Evolutionary conservation across 2,329 filamentous ascomycete genomes (phyloP).

Genomic region (Colletotrichum siamense): DNA sequence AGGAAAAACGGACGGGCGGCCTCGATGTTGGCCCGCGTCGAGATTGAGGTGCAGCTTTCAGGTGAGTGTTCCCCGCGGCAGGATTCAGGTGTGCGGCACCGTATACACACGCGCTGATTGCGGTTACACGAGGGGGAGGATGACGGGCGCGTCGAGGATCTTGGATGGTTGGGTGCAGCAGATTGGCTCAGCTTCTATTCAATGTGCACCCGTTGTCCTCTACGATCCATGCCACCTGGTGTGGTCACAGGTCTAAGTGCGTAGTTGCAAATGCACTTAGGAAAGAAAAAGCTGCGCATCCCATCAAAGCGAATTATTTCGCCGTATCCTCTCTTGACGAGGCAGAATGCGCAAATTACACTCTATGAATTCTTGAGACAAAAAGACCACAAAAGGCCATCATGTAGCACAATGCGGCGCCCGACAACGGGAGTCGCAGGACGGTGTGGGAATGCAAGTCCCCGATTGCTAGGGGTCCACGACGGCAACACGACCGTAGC

Average conservation of each 20-base stretch:
- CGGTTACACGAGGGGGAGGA: not conserved
- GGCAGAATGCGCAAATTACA: not conserved
- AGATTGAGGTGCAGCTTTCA: not conserved
- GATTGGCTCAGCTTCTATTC: not conserved
- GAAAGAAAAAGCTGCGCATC: not conserved
- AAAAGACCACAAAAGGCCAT: not conserved
- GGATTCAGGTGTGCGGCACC: not conserved
- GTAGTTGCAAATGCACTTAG: not conserved
- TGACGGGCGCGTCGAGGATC: not conserved
- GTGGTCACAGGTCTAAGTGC: not conserved
- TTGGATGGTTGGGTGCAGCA: not conserved
- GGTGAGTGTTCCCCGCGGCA: not conserved
- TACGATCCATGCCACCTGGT: not conserved
- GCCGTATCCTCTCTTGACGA: not conserved
- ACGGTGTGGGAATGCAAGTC: not conserved
- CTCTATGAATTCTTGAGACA: not conserved
- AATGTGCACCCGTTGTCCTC: not conserved
- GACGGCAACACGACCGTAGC: not conserved
- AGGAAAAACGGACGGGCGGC: not conserved
- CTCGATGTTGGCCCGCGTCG: not conserved
- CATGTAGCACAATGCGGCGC: not conserved
- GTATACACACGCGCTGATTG: not conserved
- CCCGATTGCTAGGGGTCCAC: not conserved
- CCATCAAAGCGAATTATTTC: not conserved
- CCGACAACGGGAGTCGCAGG: not conserved